These are phyloP conservation scores for Clohesyomyces aquaticus DNA, from an alignment of 495 filamentous ascomycete species.

Conservation along the genomic window DNA sequence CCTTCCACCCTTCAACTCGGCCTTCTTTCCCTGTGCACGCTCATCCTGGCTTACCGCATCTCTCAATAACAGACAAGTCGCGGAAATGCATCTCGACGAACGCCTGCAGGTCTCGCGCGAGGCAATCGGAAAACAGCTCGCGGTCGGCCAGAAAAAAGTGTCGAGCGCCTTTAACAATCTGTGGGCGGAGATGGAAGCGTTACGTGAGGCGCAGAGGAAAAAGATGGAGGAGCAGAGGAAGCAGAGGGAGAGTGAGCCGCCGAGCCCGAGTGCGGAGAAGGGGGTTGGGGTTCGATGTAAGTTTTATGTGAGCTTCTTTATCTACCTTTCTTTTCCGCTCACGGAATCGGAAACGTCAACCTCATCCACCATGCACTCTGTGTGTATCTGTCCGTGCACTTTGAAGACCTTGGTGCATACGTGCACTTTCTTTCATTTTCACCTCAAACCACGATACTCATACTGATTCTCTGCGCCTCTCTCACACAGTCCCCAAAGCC, in stretches of 20 bases:
- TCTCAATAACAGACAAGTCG: conserved; percentile 51
- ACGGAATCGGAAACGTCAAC: no score
- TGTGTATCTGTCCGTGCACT: not conserved
- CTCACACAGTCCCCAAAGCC: conserved; percentile 43
- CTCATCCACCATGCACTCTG: not conserved
- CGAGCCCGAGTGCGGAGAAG: conserved; percentile 17
- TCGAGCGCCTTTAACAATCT: conserved; percentile 80
- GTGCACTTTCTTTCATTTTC: no score
- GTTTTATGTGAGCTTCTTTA: no score
- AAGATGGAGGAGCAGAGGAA: conserved; percentile 51
- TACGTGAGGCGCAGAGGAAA: conserved; percentile 80
- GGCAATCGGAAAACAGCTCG: conserved; percentile 74
- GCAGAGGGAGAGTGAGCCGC: conserved; percentile 36
- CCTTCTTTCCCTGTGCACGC: conserved; percentile 20
- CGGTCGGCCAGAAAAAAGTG: conserved; percentile 83
- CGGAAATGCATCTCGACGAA: conserved; percentile 88
- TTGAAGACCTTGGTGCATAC: no score
- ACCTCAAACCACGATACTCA: no score
- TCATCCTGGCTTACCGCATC: conserved; percentile 10
- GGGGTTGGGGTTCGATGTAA: conserved; percentile 35
- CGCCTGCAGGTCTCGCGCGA: conserved; percentile 76
- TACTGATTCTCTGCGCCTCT: no score
- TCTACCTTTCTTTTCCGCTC: no score
- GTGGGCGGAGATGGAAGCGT: conserved; percentile 84
- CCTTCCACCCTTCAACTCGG: conserved; percentile 2